Evolutionary conservation across 2,329 filamentous ascomycete species (phyloP).

Genomic region (Trichoderma brevicompactum): DNA sequence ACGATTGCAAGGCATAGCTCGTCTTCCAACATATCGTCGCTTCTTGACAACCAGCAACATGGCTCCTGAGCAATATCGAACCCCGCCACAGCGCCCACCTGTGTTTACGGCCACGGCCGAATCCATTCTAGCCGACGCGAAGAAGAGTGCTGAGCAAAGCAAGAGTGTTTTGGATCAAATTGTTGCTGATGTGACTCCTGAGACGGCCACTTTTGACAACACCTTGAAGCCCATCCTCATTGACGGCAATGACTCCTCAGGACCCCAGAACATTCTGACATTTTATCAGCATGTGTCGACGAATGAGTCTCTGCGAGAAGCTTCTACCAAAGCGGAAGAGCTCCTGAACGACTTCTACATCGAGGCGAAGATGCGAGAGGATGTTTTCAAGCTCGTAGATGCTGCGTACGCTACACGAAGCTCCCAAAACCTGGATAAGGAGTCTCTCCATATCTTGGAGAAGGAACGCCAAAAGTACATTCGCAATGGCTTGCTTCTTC

Average conservation of each 20-base stretch:
- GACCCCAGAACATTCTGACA: conserved; percentile 68
- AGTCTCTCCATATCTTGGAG: conserved; percentile 73
- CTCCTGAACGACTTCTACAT: conserved; percentile 77
- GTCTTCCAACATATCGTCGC: conserved; percentile 39
- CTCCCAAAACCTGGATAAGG: conserved; percentile 63
- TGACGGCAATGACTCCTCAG: conserved; percentile 68
- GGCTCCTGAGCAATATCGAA: conserved; percentile 69
- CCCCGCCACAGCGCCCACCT: conserved; percentile 77
- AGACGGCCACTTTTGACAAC: conserved; percentile 58
- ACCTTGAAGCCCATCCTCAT: conserved; percentile 69
- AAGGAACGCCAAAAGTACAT: conserved; percentile 80
- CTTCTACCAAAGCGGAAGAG: conserved; percentile 76
- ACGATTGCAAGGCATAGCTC: conserved; percentile 44
- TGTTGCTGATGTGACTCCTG: conserved; percentile 61
- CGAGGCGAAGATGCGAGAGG: conserved; percentile 80
- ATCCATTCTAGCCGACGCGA: conserved; percentile 68
- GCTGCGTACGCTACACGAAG: conserved; percentile 58
- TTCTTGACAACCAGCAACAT: conserved; percentile 60
- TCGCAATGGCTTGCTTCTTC: conserved; percentile 73
- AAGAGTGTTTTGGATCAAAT: conserved; percentile 69
- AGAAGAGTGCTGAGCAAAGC: conserved; percentile 65
- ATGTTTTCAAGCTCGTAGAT: conserved; percentile 72
- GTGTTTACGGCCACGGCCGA: conserved; percentile 76
- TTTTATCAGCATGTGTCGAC: conserved; percentile 82
- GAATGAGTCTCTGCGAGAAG: conserved; percentile 70